A percentile compares a stretch with the other conserved stretches of the same genome.
Conservation (phyloP, 768 basidiomycete species). For the Phaeotremella fagi region DNA sequence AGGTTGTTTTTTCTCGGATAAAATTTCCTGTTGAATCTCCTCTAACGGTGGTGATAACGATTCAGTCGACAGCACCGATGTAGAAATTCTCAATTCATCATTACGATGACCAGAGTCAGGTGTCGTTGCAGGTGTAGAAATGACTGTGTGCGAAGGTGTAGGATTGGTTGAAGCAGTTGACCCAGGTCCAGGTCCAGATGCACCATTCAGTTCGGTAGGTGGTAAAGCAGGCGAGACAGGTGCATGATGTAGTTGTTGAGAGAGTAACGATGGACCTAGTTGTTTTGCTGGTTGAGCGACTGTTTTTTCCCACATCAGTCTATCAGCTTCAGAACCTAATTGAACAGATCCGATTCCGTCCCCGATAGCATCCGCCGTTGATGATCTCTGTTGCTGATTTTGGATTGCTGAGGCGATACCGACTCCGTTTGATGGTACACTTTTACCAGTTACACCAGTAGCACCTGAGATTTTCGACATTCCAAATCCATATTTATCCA, state of each 20-base stretch:
- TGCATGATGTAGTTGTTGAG: conserved; percentile 57
- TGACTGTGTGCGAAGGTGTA: conserved; percentile 28
- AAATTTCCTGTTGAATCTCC: conserved; percentile 5
- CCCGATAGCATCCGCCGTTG: conserved; percentile 56
- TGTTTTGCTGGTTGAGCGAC: conserved; percentile 29
- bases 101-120: conserved; percentile 22
- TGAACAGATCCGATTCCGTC: conserved; percentile 52
- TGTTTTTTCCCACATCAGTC: conserved; percentile 45
- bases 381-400: conserved; percentile 41
- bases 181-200: conserved; percentile 17
- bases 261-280: conserved; percentile 64
- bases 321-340: conserved; percentile 30
- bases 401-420: conserved; percentile 48
- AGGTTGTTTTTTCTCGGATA: conserved; percentile 3
- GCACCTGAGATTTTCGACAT: conserved; percentile 76
- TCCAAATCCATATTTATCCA: conserved; percentile 84
- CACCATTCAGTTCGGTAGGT: conserved; percentile 27
- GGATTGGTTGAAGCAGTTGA: conserved; percentile 25
- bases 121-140: conserved; percentile 41
- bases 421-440: conserved; percentile 41
- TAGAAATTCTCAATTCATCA: conserved; percentile 34
- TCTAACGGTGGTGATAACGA: conserved; percentile 24
- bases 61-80: conserved; percentile 41
- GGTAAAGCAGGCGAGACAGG: conserved; percentile 18
- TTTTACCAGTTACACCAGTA: conserved; percentile 24